These are phyloP conservation scores for Fomitiporia mediterranea DNA, from an alignment of 1,284 basidiomycete species.

Conservation along the genomic window DNA sequence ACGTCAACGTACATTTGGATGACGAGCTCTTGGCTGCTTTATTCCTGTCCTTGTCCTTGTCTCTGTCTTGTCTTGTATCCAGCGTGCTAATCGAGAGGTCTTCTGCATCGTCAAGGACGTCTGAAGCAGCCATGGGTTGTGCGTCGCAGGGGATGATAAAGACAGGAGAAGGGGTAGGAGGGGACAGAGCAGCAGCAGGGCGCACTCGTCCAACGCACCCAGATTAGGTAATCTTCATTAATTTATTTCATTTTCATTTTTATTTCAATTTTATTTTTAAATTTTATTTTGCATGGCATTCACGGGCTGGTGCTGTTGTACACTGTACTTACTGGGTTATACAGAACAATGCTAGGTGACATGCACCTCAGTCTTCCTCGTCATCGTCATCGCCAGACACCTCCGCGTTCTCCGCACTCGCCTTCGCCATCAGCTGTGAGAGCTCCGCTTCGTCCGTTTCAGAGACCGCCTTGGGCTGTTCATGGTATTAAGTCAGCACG, in stretches of 20 bases:
- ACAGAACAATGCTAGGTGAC: too few species aligned
- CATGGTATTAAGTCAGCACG: conserved; percentile 1
- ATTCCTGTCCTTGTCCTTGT: conserved; percentile 31
- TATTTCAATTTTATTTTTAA: neutral
- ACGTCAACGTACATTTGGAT: conserved; percentile 34
- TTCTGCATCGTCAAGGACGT: conserved; percentile 27
- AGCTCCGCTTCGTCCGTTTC: conserved; percentile 96
- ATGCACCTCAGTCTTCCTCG: conserved; percentile 48
- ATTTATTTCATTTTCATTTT: conserved; percentile 1
- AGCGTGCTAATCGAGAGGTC: too few species aligned
- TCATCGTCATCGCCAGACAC: conserved; percentile 93
- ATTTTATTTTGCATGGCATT: too few species aligned
- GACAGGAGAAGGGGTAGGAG: neutral
- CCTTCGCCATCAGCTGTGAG: conserved; percentile 91
- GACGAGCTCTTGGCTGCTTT: conserved; percentile 31
- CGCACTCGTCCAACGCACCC: neutral
- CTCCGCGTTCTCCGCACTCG: conserved; percentile 87
- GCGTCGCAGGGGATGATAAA: neutral
- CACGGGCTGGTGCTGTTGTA: too few species aligned
- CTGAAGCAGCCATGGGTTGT: conserved; percentile 3
- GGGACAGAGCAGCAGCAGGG: neutral
- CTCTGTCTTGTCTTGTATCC: conserved; percentile 31
- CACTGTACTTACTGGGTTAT: too few species aligned
- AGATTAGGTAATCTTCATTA: neutral
- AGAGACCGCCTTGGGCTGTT: conserved; percentile 91